Evolutionary conservation across 2,329 filamentous ascomycete species (phyloP).

Genomic region (Apiospora marii): DNA sequence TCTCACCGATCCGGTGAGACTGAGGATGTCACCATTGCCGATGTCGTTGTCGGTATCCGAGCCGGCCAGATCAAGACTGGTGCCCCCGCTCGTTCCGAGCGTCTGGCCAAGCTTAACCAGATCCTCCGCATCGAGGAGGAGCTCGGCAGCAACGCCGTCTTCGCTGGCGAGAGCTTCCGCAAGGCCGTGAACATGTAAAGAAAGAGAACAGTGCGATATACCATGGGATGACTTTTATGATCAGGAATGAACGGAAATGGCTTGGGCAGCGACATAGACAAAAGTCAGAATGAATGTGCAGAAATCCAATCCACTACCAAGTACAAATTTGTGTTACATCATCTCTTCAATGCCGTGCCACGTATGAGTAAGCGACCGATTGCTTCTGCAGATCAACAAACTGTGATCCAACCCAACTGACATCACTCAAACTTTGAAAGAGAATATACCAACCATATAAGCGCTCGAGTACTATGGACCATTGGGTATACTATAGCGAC

Average conservation of each 20-base stretch:
- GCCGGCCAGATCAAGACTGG: slow-evolving; percentile 99
- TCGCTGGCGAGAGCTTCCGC: slow-evolving; percentile 92
- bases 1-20: slow-evolving; percentile 99
- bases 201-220: slow-evolving; percentile 41
- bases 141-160: slow-evolving; percentile 89
- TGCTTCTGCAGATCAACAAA: no score
- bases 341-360: not conserved
- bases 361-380: no score
- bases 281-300: slow-evolving; percentile 28
- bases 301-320: slow-evolving; percentile 15
- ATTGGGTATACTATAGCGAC: not conserved
- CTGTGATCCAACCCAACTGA: not conserved
- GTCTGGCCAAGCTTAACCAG: slow-evolving; percentile 99
- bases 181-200: slow-evolving; percentile 82
- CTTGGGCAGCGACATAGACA: slow-evolving; percentile 29
- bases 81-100: slow-evolving; percentile 95
- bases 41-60: slow-evolving; percentile 96
- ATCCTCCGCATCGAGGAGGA: slow-evolving; percentile 99
- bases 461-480: not conserved
- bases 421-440: not conserved
- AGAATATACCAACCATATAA: no score
- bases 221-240: slow-evolving; percentile 27
- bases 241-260: slow-evolving; percentile 28
- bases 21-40: slow-evolving; percentile 98
- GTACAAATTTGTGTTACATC: not conserved